These are phyloP conservation scores for Heterobasidion annosum DNA, from an alignment of 1,284 basidiomycete genomes.

Conservation along the genomic window DNA sequence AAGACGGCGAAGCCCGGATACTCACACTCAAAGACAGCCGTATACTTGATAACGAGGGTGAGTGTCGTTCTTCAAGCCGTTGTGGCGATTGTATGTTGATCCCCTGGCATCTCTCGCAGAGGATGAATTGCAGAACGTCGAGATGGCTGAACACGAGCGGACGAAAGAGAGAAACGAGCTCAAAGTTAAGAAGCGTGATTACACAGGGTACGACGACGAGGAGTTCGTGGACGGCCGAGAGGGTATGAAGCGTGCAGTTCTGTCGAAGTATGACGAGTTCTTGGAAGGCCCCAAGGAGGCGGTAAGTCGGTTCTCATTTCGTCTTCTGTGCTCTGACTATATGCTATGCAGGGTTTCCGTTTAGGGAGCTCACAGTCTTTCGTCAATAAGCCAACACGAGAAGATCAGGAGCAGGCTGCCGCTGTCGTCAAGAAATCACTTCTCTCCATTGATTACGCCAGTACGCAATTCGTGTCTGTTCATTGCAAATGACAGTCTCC, in stretches of 20 bases:
- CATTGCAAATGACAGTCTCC: background rate
- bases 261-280: conserved; percentile 94
- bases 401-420: conserved; percentile 48
- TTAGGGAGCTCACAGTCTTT: conserved; percentile 47
- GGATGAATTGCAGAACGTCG: conserved; percentile 95
- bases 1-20: conserved; percentile 90
- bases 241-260: conserved; percentile 75
- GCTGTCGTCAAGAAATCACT: conserved; percentile 71
- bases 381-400: conserved; percentile 27
- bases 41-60: conserved; percentile 89
- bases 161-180: conserved; percentile 73
- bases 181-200: conserved; percentile 85
- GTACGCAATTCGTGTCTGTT: conserved; percentile 35
- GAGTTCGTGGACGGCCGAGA: conserved; percentile 72
- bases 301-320: conserved; percentile 28
- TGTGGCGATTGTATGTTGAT: background rate
- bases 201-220: conserved; percentile 96
- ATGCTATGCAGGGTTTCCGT: conserved; percentile 61
- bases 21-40: conserved; percentile 94
- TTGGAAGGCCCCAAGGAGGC: conserved; percentile 60
- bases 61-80: conserved; percentile 8
- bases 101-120: conserved; percentile 37
- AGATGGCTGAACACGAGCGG: conserved; percentile 81
- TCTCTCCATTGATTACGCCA: conserved; percentile 85
- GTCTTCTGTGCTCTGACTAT: background rate